Percentiles rank a stretch among this genome's conserved stretches.
Evolutionary conservation across 2,329 filamentous ascomycete genomes (phyloP).

Genomic region (Neocatenulostroma microsporum): DNA sequence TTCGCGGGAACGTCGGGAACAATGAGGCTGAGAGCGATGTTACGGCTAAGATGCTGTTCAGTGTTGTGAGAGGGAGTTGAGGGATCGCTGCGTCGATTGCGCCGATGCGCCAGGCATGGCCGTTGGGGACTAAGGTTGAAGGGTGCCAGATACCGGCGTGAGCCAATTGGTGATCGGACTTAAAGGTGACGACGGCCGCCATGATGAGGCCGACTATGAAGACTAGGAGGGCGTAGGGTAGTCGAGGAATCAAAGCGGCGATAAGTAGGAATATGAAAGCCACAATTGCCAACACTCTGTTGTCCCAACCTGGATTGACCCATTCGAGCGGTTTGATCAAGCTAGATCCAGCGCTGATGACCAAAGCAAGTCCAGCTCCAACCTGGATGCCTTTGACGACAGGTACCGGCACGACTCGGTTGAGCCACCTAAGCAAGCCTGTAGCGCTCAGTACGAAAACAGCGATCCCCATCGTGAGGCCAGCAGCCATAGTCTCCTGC

Average conservation of each 20-base stretch:
- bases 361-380: slow-evolving; percentile 76
- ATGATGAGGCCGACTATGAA: slow-evolving; percentile 63
- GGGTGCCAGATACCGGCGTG: slow-evolving; percentile 51
- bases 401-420: slow-evolving; percentile 68
- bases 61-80: slow-evolving; percentile 80
- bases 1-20: slow-evolving; percentile 47
- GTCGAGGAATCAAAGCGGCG: slow-evolving; percentile 55
- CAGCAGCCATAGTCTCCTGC: slow-evolving; percentile 70
- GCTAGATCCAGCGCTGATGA: slow-evolving; percentile 64
- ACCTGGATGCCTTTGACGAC: slow-evolving; percentile 94
- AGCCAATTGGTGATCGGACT: slow-evolving; percentile 34
- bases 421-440: slow-evolving; percentile 67
- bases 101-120: slow-evolving; percentile 44
- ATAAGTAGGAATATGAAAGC: slow-evolving; percentile 65
- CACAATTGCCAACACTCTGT: slow-evolving; percentile 65
- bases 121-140: slow-evolving; percentile 39
- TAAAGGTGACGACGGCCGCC: slow-evolving; percentile 41
- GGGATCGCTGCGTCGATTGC: slow-evolving; percentile 64
- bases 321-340: slow-evolving; percentile 64
- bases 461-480: slow-evolving; percentile 65
- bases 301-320: slow-evolving; percentile 62
- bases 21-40: slow-evolving; percentile 71
- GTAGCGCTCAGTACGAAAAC: slow-evolving; percentile 72
- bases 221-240: slow-evolving; percentile 72
- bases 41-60: slow-evolving; percentile 89